These are phyloP conservation scores for Plasmodium falciparum DNA, from an alignment of 169 alveolate species.

Conservation along the genomic window DNA sequence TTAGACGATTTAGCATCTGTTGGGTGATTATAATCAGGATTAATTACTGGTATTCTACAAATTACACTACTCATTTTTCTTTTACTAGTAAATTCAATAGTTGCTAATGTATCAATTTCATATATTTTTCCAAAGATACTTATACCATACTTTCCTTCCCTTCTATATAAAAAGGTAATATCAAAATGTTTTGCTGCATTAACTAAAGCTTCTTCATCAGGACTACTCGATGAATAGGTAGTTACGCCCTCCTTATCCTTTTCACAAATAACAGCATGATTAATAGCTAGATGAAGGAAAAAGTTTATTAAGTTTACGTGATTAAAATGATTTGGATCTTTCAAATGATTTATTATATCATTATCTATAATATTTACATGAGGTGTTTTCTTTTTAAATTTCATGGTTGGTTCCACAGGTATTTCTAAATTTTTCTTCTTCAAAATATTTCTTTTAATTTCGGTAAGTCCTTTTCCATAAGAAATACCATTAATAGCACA, in stretches of 20 bases:
- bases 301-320: conserved; percentile 82
- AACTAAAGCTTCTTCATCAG: conserved; percentile 86
- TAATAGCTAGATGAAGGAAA: conserved; percentile 82
- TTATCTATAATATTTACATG: conserved; percentile 85
- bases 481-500: conserved; percentile 86
- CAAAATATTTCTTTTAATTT: conserved; percentile 81
- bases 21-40: neutral
- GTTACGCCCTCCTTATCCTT: conserved; percentile 30
- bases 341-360: conserved; percentile 77
- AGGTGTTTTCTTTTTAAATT: conserved; percentile 72
- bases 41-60: conserved; percentile 81
- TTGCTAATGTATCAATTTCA: conserved; percentile 85
- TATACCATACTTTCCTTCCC: conserved; percentile 80
- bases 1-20: neutral
- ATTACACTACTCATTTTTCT: conserved; percentile 87
- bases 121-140: conserved; percentile 82
- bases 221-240: conserved; percentile 82
- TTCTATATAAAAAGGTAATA: conserved; percentile 81
- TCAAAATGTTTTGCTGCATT: conserved; percentile 86
- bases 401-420: conserved; percentile 78
- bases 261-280: conserved; percentile 83
- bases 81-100: conserved; percentile 85
- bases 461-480: conserved; percentile 88
- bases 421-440: conserved; percentile 79
- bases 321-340: conserved; percentile 80